Conservation (phyloP, 768 basidiomycete species). For the Tubosaeta sp. region DNA sequence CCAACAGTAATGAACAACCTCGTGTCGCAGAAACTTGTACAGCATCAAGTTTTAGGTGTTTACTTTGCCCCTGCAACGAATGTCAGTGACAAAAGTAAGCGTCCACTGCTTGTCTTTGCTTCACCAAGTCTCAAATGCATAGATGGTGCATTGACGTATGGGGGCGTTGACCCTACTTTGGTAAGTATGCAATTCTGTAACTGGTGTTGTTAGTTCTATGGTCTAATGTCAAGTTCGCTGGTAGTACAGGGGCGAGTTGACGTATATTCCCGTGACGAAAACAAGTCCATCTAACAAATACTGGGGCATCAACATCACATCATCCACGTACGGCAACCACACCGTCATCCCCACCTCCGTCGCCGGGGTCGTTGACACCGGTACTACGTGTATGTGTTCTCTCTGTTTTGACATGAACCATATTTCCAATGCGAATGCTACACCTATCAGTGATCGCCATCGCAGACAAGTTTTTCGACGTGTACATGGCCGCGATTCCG, state of each 20-base stretch:
- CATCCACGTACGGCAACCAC: conserved; percentile 4
- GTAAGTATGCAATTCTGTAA: conserved; percentile 1
- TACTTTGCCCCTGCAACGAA: conserved; percentile 18
- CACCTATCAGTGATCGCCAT: conserved; percentile 11
- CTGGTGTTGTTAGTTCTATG: not conserved
- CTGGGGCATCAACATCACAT: conserved; percentile 26
- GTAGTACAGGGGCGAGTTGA: conserved; percentile 18
- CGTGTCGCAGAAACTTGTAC: conserved; percentile 13
- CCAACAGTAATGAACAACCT: conserved; percentile 25
- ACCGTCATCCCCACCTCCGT: conserved; percentile 10
- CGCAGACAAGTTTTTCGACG: conserved; percentile 9
- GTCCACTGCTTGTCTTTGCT: not conserved
- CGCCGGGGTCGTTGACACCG: conserved; percentile 27
- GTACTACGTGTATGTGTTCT: conserved; percentile 18
- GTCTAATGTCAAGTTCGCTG: not conserved
- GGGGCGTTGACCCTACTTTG: conserved; percentile 12
- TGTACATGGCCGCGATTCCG: conserved; percentile 13
- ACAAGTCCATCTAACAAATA: conserved; percentile 13
- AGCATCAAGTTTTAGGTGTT: conserved; percentile 12
- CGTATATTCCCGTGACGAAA: conserved; percentile 20
- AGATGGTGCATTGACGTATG: conserved; percentile 15
- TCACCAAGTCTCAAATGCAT: not conserved
- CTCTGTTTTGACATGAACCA: not conserved
- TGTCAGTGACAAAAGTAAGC: conserved; percentile 11
- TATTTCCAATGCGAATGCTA: not conserved